A percentile compares a stretch with the other conserved stretches of the same genome.
These are phyloP conservation scores for Lasiodiplodia hormozganensis DNA, from an alignment of 2,329 filamentous ascomycete species.

Conservation along the genomic window DNA sequence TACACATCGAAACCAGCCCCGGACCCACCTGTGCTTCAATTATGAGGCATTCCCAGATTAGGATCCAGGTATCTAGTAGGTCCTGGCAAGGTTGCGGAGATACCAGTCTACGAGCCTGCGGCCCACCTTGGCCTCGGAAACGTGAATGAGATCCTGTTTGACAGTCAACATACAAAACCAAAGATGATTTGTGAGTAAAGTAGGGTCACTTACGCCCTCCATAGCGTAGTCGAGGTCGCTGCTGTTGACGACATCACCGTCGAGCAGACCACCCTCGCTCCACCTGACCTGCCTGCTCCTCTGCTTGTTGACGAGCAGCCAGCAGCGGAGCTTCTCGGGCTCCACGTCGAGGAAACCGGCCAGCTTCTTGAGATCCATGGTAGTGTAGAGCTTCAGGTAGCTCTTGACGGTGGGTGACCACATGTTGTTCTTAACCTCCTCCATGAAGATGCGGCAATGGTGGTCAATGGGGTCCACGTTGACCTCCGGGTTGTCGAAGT, in stretches of 20 bases:
- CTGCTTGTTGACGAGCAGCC: slow-evolving; percentile 98
- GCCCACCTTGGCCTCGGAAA: slow-evolving; percentile 98
- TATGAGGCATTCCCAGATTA: neutral
- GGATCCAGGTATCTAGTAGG: slow-evolving; percentile 69
- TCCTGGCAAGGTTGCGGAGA: slow-evolving; percentile 92
- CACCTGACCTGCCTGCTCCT: slow-evolving; percentile 95
- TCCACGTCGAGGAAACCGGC: slow-evolving; percentile 96
- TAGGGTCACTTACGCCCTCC: slow-evolving; percentile 74
- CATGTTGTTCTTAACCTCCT: slow-evolving; percentile 99
- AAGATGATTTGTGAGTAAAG: neutral
- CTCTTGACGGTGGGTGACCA: slow-evolving; percentile 97
- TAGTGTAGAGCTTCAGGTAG: slow-evolving; percentile 98
- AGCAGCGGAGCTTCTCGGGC: slow-evolving; percentile 92
- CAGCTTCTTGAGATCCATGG: slow-evolving; percentile 98
- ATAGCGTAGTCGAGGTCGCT: slow-evolving; percentile 97
- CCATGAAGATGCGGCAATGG: slow-evolving; percentile 98
- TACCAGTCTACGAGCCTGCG: slow-evolving; percentile 99
- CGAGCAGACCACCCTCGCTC: slow-evolving; percentile 86
- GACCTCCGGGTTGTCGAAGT: slow-evolving; percentile 95
- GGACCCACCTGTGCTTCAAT: neutral
- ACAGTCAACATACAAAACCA: slow-evolving; percentile 35
- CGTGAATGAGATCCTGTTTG: slow-evolving; percentile 88
- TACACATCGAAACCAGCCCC: neutral
- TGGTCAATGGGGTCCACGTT: slow-evolving; percentile 98
- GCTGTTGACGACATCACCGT: slow-evolving; percentile 90